Conservation (phyloP, 257 asterid species). For the Solanum microdontum region DNA sequence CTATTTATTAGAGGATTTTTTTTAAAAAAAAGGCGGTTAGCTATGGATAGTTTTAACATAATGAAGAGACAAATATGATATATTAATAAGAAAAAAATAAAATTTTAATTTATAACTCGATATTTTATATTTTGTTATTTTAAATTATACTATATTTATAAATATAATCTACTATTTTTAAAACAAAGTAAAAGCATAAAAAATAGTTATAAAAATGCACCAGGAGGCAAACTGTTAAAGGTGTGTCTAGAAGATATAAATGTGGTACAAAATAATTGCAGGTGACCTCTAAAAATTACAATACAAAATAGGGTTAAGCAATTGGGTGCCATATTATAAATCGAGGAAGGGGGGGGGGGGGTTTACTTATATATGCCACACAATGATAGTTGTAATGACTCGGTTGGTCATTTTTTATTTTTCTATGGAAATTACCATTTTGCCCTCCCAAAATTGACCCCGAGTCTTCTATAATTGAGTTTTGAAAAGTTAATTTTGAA, state of each 20-base stretch:
- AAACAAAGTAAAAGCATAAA: not conserved
- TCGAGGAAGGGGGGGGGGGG: no score
- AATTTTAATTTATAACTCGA: not conserved
- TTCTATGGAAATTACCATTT: no score
- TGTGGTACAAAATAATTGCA: no score
- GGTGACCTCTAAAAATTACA: no score
- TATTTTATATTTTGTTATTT: not conserved
- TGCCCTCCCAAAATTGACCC: no score
- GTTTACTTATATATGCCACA: not conserved
- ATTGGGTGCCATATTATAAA: not conserved
- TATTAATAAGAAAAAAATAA: not conserved
- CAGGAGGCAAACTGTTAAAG: not conserved
- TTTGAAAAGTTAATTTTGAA: no score
- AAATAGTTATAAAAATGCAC: not conserved
- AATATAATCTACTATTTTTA: not conserved
- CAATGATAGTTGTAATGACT: not conserved
- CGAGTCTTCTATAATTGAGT: no score
- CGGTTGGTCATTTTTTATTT: no score
- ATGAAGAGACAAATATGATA: not conserved
- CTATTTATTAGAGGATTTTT: not conserved
- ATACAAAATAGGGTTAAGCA: not conserved
- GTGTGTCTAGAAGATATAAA: no score
- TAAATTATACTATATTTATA: not conserved
- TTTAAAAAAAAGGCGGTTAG: not conserved
- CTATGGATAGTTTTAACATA: not conserved